These are phyloP conservation scores for Cystobasidiopsis lactophilus DNA, from an alignment of 768 basidiomycete genomes.

Conservation along the genomic window DNA sequence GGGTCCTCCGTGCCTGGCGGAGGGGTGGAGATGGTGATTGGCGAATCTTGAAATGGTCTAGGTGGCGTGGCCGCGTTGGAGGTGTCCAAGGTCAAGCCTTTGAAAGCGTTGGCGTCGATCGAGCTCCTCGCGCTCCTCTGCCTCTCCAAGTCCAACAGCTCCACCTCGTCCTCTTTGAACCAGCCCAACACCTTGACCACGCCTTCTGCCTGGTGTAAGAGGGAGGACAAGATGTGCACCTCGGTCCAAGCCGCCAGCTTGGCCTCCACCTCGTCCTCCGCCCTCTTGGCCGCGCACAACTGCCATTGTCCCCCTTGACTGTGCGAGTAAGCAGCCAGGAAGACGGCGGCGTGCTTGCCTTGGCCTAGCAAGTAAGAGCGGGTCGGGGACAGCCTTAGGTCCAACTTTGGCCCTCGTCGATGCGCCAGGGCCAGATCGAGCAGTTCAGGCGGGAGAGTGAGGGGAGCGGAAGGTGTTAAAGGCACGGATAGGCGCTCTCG, in stretches of 20 bases:
- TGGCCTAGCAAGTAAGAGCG: constrained; percentile 14
- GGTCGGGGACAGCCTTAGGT: not conserved
- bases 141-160: not conserved
- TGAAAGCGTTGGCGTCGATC: not conserved
- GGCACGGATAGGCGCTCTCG: too few relatives aligned
- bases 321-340: constrained; percentile 14
- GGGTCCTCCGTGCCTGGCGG: too few relatives aligned
- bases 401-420: not conserved
- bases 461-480: too few relatives aligned
- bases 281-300: constrained; percentile 27
- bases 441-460: too few relatives aligned
- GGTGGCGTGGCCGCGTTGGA: not conserved
- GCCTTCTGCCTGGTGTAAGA: not conserved
- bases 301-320: constrained; percentile 12
- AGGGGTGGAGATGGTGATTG: not conserved
- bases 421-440: too few relatives aligned
- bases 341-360: constrained; percentile 19
- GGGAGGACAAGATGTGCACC: constrained; percentile 24
- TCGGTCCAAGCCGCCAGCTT: constrained; percentile 26
- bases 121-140: not conserved
- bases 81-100: not conserved
- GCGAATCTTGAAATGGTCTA: not conserved
- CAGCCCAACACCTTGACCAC: constrained; percentile 3
- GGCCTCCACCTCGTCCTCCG: constrained; percentile 24
- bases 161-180: constrained; percentile 1